Conservation (phyloP, 1,284 basidiomycete genomes). For the Cutaneotrichosporon sp. region DNA sequence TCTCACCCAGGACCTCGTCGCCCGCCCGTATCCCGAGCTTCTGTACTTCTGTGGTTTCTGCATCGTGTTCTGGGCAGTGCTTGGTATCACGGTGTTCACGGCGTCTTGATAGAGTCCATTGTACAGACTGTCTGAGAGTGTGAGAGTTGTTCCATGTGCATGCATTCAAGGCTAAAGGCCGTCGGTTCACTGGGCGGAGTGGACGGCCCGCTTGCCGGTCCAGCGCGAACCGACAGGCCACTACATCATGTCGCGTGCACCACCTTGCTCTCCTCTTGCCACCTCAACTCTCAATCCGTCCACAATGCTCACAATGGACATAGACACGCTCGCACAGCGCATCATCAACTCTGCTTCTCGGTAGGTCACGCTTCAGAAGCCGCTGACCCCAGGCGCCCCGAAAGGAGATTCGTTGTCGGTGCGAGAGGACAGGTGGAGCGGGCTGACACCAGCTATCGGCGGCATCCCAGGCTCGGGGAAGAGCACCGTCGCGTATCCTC, state of each 20-base stretch:
- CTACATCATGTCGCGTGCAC: neutral
- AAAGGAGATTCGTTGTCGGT: slow-evolving; percentile 6
- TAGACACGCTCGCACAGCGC: neutral
- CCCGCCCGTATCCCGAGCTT: too few species aligned
- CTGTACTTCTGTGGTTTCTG: neutral
- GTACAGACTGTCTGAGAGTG: neutral
- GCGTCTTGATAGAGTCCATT: neutral
- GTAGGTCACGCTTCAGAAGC: neutral
- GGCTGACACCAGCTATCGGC: slow-evolving; percentile 10
- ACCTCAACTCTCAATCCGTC: too few species aligned
- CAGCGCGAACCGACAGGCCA: neutral
- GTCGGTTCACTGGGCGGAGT: neutral
- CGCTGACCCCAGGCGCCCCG: slow-evolving; percentile 4
- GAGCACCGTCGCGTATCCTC: slow-evolving; percentile 53
- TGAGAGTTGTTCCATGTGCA: neutral
- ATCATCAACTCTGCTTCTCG: neutral
- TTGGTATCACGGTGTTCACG: neutral
- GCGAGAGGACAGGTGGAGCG: neutral
- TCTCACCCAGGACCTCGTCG: too few species aligned
- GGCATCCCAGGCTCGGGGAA: slow-evolving; percentile 57
- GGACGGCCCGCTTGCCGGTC: neutral
- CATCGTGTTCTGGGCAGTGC: neutral
- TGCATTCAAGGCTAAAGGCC: neutral
- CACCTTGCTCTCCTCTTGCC: neutral
- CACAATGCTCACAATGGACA: slow-evolving; percentile 4